Percentiles rank a stretch among this genome's conserved stretches.
Conservation (phyloP, 495 filamentous ascomycete species). For the Lophium mytilinum region DNA sequence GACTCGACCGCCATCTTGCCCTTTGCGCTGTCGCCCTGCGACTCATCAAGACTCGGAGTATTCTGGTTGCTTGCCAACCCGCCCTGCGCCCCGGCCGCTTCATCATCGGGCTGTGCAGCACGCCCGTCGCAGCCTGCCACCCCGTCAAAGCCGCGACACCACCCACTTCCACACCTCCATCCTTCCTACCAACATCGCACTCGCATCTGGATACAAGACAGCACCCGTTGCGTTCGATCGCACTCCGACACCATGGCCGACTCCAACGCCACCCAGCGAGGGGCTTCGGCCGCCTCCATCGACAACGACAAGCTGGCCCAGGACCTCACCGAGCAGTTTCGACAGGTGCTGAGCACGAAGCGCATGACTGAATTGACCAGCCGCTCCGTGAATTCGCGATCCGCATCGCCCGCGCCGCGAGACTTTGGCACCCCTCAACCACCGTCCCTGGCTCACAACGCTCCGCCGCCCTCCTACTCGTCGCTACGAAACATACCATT, state of each 20-base stretch:
- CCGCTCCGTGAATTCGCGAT: conserved; percentile 40
- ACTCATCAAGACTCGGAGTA: neutral
- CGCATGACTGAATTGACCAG: conserved; percentile 67
- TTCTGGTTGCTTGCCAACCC: neutral
- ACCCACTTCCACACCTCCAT: neutral
- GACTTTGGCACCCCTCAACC: conserved; percentile 31
- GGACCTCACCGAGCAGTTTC: conserved; percentile 58
- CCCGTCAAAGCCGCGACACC: neutral
- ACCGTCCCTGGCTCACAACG: conserved; percentile 5
- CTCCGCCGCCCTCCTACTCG: conserved; percentile 53
- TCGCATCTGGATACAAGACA: neutral
- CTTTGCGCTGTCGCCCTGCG: neutral
- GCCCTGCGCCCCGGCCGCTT: neutral
- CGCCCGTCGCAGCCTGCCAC: conserved; percentile 7
- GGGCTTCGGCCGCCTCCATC: conserved; percentile 2
- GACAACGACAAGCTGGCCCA: conserved; percentile 30
- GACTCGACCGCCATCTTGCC: neutral
- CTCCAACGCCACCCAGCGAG: conserved; percentile 15
- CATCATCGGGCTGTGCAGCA: conserved; percentile 6
- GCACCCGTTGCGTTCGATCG: neutral
- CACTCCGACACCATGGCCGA: conserved; percentile 17
- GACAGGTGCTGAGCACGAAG: conserved; percentile 67
- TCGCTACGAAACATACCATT: conserved; percentile 68
- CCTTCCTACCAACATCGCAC: neutral
- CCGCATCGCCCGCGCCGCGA: conserved; percentile 46